A percentile compares a stretch with the other conserved stretches of the same genome.
Evolutionary conservation across 73 alveolate genomes (phyloP).

Genomic region (Halteria grandinella): DNA sequence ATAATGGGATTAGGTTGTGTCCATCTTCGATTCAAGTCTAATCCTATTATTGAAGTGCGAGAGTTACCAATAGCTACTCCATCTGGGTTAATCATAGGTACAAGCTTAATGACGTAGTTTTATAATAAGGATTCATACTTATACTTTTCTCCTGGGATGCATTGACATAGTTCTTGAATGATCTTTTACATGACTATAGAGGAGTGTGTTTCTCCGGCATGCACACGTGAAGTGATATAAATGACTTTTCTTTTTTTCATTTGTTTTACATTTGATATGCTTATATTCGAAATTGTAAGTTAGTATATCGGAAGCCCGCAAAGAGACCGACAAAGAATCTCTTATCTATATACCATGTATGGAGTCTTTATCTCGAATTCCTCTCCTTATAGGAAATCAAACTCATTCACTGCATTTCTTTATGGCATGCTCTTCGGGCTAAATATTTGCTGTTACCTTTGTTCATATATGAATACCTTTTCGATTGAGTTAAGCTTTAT

Average conservation of each 20-base stretch:
- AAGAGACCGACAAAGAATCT: slow-evolving; percentile 10
- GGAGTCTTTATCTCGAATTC: slow-evolving; percentile 30
- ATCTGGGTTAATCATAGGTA: slow-evolving; percentile 83
- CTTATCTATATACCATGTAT: slow-evolving; percentile 17
- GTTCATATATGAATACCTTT: slow-evolving; percentile 31
- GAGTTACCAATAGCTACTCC: slow-evolving; percentile 84
- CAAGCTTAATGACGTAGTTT: slow-evolving; percentile 64
- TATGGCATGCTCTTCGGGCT: not conserved
- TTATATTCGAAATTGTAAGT: slow-evolving; percentile 14
- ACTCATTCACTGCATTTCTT: not conserved
- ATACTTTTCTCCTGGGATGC: not conserved
- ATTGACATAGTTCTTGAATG: slow-evolving; percentile 57
- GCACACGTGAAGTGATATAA: slow-evolving; percentile 74
- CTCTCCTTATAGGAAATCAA: not conserved
- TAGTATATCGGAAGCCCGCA: slow-evolving; percentile 37
- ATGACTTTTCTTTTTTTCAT: slow-evolving; percentile 67
- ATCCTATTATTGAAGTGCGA: slow-evolving; percentile 74
- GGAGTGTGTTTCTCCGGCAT: slow-evolving; percentile 85
- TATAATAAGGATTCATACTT: slow-evolving; percentile 30
- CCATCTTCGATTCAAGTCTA: slow-evolving; percentile 86
- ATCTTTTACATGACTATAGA: slow-evolving; percentile 73
- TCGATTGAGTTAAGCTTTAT: slow-evolving; percentile 27
- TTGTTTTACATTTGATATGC: not conserved
- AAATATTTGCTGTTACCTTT: not conserved
- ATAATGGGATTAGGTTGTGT: slow-evolving; percentile 74